These are phyloP conservation scores for Linum lewisii DNA, from an alignment of 345 rosid genomes.

Conservation along the genomic window DNA sequence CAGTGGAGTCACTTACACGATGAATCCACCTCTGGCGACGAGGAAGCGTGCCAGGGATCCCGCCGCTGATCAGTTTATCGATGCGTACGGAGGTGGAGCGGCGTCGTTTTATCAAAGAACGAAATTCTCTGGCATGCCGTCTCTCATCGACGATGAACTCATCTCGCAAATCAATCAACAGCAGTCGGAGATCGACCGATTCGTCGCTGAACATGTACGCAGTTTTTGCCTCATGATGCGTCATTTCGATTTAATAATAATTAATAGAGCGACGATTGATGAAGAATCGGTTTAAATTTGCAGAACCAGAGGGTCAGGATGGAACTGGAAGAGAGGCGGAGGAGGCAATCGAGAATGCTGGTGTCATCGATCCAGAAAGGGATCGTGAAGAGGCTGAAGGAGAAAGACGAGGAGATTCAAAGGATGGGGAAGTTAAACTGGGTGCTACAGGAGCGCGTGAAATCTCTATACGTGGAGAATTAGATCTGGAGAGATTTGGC, in stretches of 20 bases:
- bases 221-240: not conserved
- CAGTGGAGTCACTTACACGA: constrained; percentile 39
- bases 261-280: not conserved
- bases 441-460: too few species aligned
- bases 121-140: constrained; percentile 19
- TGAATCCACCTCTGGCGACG: constrained; percentile 18
- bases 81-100: constrained; percentile 16
- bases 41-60: constrained; percentile 42
- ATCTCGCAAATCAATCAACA: constrained; percentile 43
- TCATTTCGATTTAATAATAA: not conserved
- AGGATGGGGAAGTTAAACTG: too few species aligned
- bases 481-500: constrained; percentile 65
- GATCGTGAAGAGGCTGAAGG: too few species aligned
- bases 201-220: constrained; percentile 42
- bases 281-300: not conserved
- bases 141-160: constrained; percentile 29
- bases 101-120: constrained; percentile 27
- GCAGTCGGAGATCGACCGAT: constrained; percentile 44
- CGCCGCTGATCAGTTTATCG: constrained; percentile 19
- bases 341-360: too few species aligned
- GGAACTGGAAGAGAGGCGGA: constrained; percentile 52
- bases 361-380: too few species aligned
- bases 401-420: too few species aligned
- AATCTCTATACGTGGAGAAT: too few species aligned
- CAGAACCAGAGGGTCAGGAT: constrained; percentile 45